phyloP scores from a whole-genome alignment of 2,329 filamentous ascomycete species.

The Lizonia empirigonia region DNA sequence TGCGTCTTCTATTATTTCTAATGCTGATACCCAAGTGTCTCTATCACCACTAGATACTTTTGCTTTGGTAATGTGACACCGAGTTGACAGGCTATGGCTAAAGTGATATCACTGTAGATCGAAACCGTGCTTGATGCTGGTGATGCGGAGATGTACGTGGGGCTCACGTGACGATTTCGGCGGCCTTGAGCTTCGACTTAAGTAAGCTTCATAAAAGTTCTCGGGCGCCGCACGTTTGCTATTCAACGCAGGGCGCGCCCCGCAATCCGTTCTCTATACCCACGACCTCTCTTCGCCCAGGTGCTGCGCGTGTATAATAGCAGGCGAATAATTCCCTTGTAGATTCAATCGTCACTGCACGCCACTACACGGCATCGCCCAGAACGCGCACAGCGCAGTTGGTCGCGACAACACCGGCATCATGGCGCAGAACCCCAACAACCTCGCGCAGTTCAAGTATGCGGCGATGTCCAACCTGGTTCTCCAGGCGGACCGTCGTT shows the following conservation, averaged over 20 bases:
- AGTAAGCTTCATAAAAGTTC: conserved; percentile 16
- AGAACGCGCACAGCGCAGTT: conserved; percentile 30
- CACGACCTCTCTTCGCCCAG: conserved; percentile 10
- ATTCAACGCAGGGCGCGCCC: conserved; percentile 32
- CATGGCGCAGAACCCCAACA: conserved; percentile 48
- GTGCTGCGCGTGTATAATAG: conserved; percentile 17
- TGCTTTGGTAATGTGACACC: neutral
- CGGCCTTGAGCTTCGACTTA: conserved; percentile 9
- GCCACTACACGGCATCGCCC: neutral
- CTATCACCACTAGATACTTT: neutral
- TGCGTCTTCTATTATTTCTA: conserved; percentile 7
- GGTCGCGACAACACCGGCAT: conserved; percentile 24
- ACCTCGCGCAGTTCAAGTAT: conserved; percentile 98
- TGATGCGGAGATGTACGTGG: neutral
- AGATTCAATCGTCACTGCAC: conserved; percentile 7
- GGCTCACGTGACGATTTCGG: conserved; percentile 9
- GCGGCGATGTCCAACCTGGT: conserved; percentile 99
- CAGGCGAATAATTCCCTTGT: conserved; percentile 7
- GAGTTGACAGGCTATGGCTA: neutral
- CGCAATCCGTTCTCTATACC: conserved; percentile 26
- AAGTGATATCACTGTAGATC: too few species aligned
- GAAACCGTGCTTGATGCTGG: too few species aligned
- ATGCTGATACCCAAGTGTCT: conserved; percentile 13
- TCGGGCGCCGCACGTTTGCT: conserved; percentile 22
- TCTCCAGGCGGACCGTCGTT: conserved; percentile 97